Evolutionary conservation across 192 early-diverging fungal genomes (phyloP).

Genomic region (Linnemannia elongata): DNA sequence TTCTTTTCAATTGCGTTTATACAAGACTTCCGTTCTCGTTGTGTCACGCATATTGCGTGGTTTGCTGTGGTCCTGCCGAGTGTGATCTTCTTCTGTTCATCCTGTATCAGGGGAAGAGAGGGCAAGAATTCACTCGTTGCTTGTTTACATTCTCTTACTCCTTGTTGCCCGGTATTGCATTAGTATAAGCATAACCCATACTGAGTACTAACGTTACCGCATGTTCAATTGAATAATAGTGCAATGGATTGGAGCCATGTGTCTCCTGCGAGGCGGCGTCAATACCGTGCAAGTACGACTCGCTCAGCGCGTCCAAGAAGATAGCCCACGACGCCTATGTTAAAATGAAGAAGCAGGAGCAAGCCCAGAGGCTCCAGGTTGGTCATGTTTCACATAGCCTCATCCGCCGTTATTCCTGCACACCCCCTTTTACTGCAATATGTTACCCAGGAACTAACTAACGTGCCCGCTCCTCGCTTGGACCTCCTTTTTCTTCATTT

Average conservation of each 20-base stretch:
- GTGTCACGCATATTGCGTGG: background rate
- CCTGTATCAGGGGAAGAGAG: background rate
- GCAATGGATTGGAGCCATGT: conserved; percentile 52
- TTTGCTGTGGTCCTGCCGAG: background rate
- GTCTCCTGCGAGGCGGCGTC: conserved; percentile 22
- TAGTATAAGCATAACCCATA: no score
- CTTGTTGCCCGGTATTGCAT: no score
- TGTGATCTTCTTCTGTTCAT: background rate
- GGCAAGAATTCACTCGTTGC: no score
- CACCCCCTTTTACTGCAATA: background rate
- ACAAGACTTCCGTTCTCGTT: background rate
- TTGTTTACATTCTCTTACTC: no score
- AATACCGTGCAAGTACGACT: conserved; percentile 35
- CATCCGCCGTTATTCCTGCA: background rate
- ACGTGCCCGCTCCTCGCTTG: background rate
- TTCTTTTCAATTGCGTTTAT: background rate
- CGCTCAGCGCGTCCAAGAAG: conserved; percentile 33
- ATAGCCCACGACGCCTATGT: conserved; percentile 39
- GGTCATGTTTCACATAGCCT: conserved; percentile 3
- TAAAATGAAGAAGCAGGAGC: conserved; percentile 26
- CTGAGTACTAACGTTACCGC: background rate
- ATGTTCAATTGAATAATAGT: conserved; percentile 18
- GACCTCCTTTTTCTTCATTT: background rate
- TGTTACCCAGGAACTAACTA: background rate
- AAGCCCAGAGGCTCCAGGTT: conserved; percentile 37